phyloP scores from a whole-genome alignment of 1,284 basidiomycete genomes.

The Boletus hoseneyae region DNA sequence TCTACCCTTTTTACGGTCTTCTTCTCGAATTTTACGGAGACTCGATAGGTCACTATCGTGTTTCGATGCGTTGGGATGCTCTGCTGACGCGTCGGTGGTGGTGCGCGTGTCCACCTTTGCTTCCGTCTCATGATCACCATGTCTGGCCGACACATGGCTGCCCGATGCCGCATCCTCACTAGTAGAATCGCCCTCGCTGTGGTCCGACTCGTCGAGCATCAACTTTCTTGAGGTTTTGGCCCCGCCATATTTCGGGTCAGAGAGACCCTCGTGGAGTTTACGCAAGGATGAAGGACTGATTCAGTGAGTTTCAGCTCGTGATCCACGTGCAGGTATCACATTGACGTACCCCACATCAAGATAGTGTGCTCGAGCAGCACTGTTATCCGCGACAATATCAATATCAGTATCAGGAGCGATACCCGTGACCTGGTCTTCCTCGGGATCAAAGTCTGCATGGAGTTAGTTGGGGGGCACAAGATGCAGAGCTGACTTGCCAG shows the following conservation, averaged over 20 bases:
- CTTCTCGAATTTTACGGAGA: conserved; percentile 57
- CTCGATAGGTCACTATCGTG: conserved; percentile 48
- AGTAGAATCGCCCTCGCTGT: conserved; percentile 35
- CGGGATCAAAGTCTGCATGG: conserved; percentile 71
- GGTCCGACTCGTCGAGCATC: conserved; percentile 46
- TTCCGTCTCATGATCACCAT: conserved; percentile 4
- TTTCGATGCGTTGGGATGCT: conserved; percentile 11
- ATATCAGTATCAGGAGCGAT: conserved; percentile 29
- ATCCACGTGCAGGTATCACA: conserved; percentile 26
- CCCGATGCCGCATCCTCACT: conserved; percentile 16
- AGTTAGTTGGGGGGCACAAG: conserved; percentile 8
- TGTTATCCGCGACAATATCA: conserved; percentile 24
- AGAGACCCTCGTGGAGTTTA: conserved; percentile 56
- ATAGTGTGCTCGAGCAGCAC: conserved; percentile 70
- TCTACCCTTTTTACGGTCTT: conserved; percentile 72
- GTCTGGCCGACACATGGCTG: conserved; percentile 18
- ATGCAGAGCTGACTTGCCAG: conserved; percentile 43
- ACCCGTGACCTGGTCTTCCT: conserved; percentile 48
- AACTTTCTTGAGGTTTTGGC: conserved; percentile 59
- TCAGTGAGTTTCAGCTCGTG: conserved; percentile 10
- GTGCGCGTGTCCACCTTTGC: conserved; percentile 1
- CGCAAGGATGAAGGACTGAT: conserved; percentile 67
- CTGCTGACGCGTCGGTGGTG: conserved; percentile 1
- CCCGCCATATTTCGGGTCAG: conserved; percentile 76
- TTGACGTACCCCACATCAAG: conserved; percentile 69